Evolutionary conservation across 805 yeast species (phyloP), one percentile per base, ranked within the genome.

Genomic region (Sugiyamaella smithiae): DNA sequence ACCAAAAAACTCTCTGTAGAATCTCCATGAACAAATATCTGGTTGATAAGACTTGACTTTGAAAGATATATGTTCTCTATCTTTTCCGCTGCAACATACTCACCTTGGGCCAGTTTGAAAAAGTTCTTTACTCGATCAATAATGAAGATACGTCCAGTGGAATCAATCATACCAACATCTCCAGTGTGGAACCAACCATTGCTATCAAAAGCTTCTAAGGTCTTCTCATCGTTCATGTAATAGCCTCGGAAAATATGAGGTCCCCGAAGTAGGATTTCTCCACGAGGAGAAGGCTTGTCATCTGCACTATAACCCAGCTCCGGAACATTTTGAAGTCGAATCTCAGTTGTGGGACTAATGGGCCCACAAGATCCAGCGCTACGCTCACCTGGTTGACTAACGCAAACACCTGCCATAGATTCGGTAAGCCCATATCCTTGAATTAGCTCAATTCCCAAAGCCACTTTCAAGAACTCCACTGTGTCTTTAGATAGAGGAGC

Each of bases 351-450:
- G 11, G 77, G 67, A 33, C 78, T 75, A 42, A 81, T 70, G 1
- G 85, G 74, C 16, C 90, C 90, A 54, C 81, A 76, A 2, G 80
- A 69, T n/a, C 84, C 86, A 2, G 66, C 62, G 55, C 63, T 63
- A 37, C 59, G 51, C 48, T 82, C 88, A 51, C 62, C 70, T 38
- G 68, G 51, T 70, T 62, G 64, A 17, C 67, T 49, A 37, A 71
- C 43, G n/a, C 49, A 69, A 47, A 78, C 59, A 11, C 88, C 88
- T n/a, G 85, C 85, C 68, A 80, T 78, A 3, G 83, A 71, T 66
- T 85, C 91, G 3, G 88, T 80, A 33, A 81, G 71, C 2, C 90
- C 91, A 64, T 84, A 85, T n/a, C 91, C 93, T 66, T 84, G 89
- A 48, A 69, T 63, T 43, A 77, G 60, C n/a, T 75, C 69, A 49